phyloP scores from a whole-genome alignment of 2,329 filamentous ascomycete genomes.

The Trichoderma breve region DNA sequence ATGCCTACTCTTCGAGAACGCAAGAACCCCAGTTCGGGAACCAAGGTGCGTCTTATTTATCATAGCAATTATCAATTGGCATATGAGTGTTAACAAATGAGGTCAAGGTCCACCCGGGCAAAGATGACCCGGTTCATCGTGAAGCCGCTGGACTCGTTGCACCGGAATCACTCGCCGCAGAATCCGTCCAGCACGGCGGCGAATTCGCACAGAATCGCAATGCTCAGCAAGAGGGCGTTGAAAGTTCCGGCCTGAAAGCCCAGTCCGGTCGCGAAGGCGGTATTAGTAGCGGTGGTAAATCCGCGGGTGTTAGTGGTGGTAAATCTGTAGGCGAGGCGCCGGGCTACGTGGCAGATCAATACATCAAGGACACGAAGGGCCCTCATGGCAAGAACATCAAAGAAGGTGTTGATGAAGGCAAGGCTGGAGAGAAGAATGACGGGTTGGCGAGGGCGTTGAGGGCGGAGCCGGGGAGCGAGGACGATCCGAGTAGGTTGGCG shows the following conservation, averaged over 20 bases:
- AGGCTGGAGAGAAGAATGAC: constrained; percentile 28
- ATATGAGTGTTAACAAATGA: neutral
- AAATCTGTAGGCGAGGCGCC: constrained; percentile 33
- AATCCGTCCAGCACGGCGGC: constrained; percentile 62
- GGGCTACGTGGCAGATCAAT: constrained; percentile 38
- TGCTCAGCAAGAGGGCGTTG: constrained; percentile 31
- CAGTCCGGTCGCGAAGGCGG: constrained; percentile 39
- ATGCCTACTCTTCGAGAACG: constrained; percentile 18
- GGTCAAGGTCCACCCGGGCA: constrained; percentile 46
- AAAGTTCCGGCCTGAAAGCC: constrained; percentile 21
- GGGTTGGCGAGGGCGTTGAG: constrained; percentile 40
- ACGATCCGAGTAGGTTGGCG: constrained; percentile 48
- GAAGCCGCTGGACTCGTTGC: constrained; percentile 65
- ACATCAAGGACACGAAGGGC: constrained; percentile 31
- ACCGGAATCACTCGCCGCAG: constrained; percentile 71
- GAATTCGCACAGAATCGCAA: constrained; percentile 60
- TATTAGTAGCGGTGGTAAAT: neutral
- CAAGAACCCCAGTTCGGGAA: constrained; percentile 22
- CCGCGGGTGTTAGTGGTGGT: constrained; percentile 10
- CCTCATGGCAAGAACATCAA: constrained; percentile 42
- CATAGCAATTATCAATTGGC: neutral
- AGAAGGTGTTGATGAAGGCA: constrained; percentile 35
- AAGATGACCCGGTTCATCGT: constrained; percentile 48
- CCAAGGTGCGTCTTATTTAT: constrained; percentile 16
- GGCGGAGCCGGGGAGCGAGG: constrained; percentile 44